Evolutionary conservation across 176 grass and related monocot genomes (phyloP).

Genomic region (Lolium perenne): DNA sequence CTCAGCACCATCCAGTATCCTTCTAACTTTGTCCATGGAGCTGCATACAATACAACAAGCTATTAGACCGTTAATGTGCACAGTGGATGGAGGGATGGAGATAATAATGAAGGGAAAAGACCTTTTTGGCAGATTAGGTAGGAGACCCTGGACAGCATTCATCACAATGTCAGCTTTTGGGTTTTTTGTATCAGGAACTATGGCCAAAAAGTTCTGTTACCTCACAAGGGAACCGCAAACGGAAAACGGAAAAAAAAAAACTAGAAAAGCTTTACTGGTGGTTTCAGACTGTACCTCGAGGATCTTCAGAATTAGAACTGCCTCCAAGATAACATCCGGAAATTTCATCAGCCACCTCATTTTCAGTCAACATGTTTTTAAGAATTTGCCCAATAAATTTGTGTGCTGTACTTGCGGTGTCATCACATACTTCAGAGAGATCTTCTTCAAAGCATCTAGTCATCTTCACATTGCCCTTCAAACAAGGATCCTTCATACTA

Average conservation of each 20-base stretch:
- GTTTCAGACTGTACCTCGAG: slow-evolving; percentile 41
- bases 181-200: slow-evolving; percentile 22
- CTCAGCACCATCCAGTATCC: slow-evolving; percentile 14
- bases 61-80: slow-evolving; percentile 14
- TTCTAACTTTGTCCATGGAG: slow-evolving; percentile 31
- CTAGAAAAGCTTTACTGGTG: slow-evolving; percentile 25
- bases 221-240: not conserved
- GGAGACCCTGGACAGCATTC: slow-evolving; percentile 47
- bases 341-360: slow-evolving; percentile 25
- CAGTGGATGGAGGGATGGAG: not conserved
- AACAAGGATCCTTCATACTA: not conserved
- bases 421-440: slow-evolving; percentile 33
- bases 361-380: slow-evolving; percentile 26
- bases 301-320: slow-evolving; percentile 22
- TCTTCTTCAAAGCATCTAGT: not conserved
- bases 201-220: slow-evolving; percentile 30
- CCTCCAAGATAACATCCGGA: slow-evolving; percentile 18
- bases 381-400: slow-evolving; percentile 34
- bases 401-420: slow-evolving; percentile 38
- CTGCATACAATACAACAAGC: not conserved
- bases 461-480: not conserved
- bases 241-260: slow-evolving; percentile 39
- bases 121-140: slow-evolving; percentile 70
- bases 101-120: slow-evolving; percentile 9
- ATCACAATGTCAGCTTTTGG: slow-evolving; percentile 51